phyloP scores from a whole-genome alignment of 2,329 filamentous ascomycete species.

The Chrysoporthe austroafricana region DNA sequence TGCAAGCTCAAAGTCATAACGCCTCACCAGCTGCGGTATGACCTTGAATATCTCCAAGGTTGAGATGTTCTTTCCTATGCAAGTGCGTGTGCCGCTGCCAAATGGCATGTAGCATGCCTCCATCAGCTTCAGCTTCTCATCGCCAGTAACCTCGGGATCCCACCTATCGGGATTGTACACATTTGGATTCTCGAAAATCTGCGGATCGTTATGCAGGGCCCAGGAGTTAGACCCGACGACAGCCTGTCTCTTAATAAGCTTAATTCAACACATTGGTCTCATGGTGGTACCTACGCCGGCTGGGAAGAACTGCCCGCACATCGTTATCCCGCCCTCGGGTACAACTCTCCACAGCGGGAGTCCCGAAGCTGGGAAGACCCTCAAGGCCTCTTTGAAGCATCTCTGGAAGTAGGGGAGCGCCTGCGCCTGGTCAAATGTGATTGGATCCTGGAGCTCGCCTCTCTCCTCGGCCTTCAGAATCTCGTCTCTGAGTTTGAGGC shows the following conservation, averaged over 20 bases:
- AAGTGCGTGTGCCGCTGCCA: constrained; percentile 53
- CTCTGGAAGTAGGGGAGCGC: constrained; percentile 2
- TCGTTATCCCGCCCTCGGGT: constrained; percentile 2
- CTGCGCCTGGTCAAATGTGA: constrained; percentile 11
- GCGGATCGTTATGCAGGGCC: constrained; percentile 59
- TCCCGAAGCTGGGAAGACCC: constrained; percentile 5
- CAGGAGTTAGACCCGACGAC: constrained; percentile 64
- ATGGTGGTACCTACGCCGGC: background rate
- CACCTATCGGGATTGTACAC: constrained; percentile 62
- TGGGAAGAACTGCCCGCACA: constrained; percentile 6
- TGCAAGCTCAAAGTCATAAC: constrained; percentile 11
- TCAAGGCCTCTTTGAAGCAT: constrained; percentile 5
- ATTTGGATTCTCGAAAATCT: constrained; percentile 63
- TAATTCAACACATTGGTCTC: background rate
- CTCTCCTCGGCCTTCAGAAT: constrained; percentile 51
- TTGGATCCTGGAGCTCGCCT: constrained; percentile 3
- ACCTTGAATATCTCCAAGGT: constrained; percentile 20
- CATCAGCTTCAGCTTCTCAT: constrained; percentile 13
- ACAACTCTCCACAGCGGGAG: constrained; percentile 15
- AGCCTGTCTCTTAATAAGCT: constrained; percentile 30
- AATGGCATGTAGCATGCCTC: constrained; percentile 42
- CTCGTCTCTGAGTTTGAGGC: constrained; percentile 56
- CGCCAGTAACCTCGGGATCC: constrained; percentile 26
- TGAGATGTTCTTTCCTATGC: constrained; percentile 40
- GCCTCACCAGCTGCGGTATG: constrained; percentile 15